Evolutionary conservation across 169 alveolate genomes (phyloP), one percentile per base, ranked within the genome.

Genomic region (Perkinsus olseni): DNA sequence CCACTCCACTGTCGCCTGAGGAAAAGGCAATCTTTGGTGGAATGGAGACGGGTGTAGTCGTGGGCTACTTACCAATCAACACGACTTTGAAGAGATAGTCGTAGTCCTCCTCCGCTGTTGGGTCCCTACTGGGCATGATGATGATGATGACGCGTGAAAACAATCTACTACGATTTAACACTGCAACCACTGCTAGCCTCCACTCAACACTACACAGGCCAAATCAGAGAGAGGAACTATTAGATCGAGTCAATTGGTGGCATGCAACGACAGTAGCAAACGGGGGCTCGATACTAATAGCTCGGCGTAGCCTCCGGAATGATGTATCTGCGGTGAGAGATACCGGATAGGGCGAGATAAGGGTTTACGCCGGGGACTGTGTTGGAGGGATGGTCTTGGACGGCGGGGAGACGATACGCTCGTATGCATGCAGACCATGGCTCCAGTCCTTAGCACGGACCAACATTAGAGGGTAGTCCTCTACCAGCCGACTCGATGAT

Each of bases 1-100:
- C 99, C 34, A 98, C 99, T 74, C 99, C 99, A 20, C 99, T 97
- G 95, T 98, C 99, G 38, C 99, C 99, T 62, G 82, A 21, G 10
- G 28, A 24, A 24, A 21, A 62, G 0, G 31, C 4, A 28, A 45
- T 45, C 6, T 24, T 62, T 40, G 11, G 3, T 11, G 34, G 17
- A 24, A 24, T 21, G 31, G 82, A 62, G 82, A 62, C 1, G 82
- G 82, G 82, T n/a, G n/a, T n/a, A 28, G 82, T 28, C 21, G 21
- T 11, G 11, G 50, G 50, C 21, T 6, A 11, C 82, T 62, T 62
- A 62, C 97, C 97, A n/a, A 96, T 96, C 92, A 95, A 94, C 28
- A 96, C 96, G 39, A 95, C 96, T 95, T 95, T 95, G 95, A 93
- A 95, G n/a, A 95, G 94, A 40, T 93, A 95, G 45, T 95, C 96